A percentile compares a stretch with the other conserved stretches of the same genome.
Evolutionary conservation across 139 green algal genomes (phyloP).

Genomic region (Picocystis salinarum): DNA sequence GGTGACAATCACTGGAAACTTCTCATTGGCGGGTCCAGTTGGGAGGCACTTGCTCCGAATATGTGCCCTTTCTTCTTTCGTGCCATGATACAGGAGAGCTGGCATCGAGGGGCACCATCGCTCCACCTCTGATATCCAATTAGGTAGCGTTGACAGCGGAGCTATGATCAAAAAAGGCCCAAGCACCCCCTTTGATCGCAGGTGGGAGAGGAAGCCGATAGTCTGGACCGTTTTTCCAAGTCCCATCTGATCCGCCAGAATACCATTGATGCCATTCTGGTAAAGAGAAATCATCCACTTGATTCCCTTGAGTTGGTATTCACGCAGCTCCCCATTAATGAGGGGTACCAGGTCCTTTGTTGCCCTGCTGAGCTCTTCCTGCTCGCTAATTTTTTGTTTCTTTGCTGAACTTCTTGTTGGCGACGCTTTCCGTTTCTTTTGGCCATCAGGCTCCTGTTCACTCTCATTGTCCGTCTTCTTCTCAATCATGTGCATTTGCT

Average conservation of each 20-base stretch:
- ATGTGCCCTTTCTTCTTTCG: conserved; percentile 25
- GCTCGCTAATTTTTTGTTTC: neutral
- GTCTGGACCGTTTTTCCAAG: conserved; percentile 93
- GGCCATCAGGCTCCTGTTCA: neutral
- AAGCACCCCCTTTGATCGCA: conserved; percentile 41
- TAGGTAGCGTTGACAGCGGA: conserved; percentile 77
- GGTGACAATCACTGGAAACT: conserved; percentile 79
- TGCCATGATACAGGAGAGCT: conserved; percentile 83
- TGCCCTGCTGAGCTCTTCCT: neutral
- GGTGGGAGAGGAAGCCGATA: conserved; percentile 78
- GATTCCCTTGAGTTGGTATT: conserved; percentile 81
- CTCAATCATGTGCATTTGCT: conserved; percentile 43
- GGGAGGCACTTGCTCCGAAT: neutral
- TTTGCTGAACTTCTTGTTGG: conserved; percentile 5
- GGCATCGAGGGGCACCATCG: conserved; percentile 61
- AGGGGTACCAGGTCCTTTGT: conserved; percentile 53
- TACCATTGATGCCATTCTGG: conserved; percentile 84
- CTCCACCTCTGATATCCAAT: conserved; percentile 86
- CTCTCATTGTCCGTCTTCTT: conserved; percentile 1
- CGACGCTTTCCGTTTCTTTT: conserved; percentile 7
- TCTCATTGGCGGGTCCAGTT: conserved; percentile 6
- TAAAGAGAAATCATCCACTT: conserved; percentile 75
- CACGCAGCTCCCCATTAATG: conserved; percentile 43
- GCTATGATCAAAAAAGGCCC: conserved; percentile 73
- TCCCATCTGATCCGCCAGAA: conserved; percentile 86